Evolutionary conservation across 108 stramenopile genomes (phyloP).

Genomic region (Cylindrotheca fusiformis): DNA sequence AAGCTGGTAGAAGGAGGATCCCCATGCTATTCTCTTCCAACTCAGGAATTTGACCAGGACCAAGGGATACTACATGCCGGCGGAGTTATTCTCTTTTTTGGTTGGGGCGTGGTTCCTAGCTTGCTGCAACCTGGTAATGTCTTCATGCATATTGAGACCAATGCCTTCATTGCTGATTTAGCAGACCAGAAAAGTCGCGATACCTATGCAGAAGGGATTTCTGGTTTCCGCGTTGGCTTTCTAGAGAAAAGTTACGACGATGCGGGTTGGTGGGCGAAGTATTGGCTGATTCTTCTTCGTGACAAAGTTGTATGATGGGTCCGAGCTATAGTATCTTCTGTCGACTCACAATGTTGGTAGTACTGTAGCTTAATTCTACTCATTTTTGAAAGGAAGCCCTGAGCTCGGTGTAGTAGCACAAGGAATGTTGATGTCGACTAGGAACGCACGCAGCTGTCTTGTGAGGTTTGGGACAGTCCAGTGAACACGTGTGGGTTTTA

Average conservation of each 20-base stretch:
- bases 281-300: constrained; percentile 62
- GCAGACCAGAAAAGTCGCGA: constrained; percentile 48
- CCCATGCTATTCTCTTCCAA: constrained; percentile 65
- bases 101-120: constrained; percentile 70
- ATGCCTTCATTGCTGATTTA: constrained; percentile 60
- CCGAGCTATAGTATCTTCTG: no score
- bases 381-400: no score
- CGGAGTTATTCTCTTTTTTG: constrained; percentile 72
- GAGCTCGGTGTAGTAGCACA: no score
- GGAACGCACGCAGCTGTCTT: no score
- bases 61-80: constrained; percentile 68
- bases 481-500: no score
- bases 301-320: neutral
- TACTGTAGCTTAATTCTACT: no score
- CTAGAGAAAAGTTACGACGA: constrained; percentile 80
- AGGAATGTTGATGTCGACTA: no score
- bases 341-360: no score
- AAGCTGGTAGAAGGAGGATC: constrained; percentile 74
- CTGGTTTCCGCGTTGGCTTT: constrained; percentile 63
- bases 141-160: constrained; percentile 75
- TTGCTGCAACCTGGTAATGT: constrained; percentile 68
- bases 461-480: no score
- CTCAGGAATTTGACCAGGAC: constrained; percentile 58
- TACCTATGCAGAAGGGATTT: constrained; percentile 44
- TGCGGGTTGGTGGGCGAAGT: constrained; percentile 85